These are phyloP conservation scores for Bullera alba DNA, from an alignment of 768 basidiomycete species.

Conservation along the genomic window DNA sequence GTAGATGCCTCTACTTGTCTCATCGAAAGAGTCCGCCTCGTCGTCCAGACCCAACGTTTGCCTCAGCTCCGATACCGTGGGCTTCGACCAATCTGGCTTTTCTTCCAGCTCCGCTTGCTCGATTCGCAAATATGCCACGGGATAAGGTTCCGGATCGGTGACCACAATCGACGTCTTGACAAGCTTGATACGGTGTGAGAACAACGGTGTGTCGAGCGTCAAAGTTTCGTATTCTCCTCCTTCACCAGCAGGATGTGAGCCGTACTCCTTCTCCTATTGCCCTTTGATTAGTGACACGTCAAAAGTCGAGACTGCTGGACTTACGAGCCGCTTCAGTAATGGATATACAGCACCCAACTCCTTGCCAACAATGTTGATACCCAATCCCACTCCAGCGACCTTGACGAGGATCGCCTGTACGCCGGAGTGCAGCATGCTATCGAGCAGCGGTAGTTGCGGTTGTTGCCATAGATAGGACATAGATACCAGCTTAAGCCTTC, in stretches of 20 bases:
- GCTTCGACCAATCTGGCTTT: constrained; percentile 49
- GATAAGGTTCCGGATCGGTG: constrained; percentile 58
- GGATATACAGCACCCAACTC: constrained; percentile 66
- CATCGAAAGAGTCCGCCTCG: constrained; percentile 5
- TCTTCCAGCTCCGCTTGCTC: constrained; percentile 59
- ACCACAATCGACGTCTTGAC: constrained; percentile 61
- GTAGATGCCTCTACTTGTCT: not conserved
- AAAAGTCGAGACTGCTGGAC: constrained; percentile 22
- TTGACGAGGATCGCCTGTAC: constrained; percentile 85
- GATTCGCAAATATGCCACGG: constrained; percentile 83
- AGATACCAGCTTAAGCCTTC: constrained; percentile 68
- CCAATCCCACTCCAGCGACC: constrained; percentile 87
- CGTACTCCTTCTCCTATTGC: constrained; percentile 62
- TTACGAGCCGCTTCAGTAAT: constrained; percentile 64
- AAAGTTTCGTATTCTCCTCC: constrained; percentile 97
- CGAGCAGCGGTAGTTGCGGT: constrained; percentile 73
- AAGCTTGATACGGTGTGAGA: constrained; percentile 69
- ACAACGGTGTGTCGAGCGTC: constrained; percentile 81
- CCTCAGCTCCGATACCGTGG: constrained; percentile 21
- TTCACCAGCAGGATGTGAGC: constrained; percentile 91
- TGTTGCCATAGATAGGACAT: constrained; percentile 92
- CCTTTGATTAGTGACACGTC: not conserved
- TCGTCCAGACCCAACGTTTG: constrained; percentile 29
- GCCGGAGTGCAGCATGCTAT: constrained; percentile 72
- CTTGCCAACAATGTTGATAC: constrained; percentile 68